phyloP scores from a whole-genome alignment of 2,329 filamentous ascomycete species.

The Neonectria neomacrospora region DNA sequence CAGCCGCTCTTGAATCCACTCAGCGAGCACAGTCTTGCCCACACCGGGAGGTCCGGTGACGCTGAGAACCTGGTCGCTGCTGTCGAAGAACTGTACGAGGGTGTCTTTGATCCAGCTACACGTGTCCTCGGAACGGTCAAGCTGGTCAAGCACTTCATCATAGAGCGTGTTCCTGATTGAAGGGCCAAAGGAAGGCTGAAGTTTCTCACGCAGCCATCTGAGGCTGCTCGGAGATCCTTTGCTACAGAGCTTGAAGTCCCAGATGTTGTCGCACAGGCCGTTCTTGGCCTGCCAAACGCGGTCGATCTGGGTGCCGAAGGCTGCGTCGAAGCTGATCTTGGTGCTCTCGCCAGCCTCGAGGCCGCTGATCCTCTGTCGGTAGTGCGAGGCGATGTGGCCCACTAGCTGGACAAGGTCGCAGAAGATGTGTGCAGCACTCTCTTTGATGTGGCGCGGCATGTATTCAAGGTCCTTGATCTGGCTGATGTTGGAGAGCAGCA shows the following conservation, averaged over 20 bases:
- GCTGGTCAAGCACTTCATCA: conserved; percentile 51
- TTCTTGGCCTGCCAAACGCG: conserved; percentile 50
- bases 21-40: conserved; percentile 53
- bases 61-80: conserved; percentile 49
- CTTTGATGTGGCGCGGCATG: conserved; percentile 46
- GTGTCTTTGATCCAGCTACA: conserved; percentile 53
- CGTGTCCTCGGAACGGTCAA: conserved; percentile 52
- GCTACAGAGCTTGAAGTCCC: conserved; percentile 48
- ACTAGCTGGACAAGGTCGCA: conserved; percentile 50
- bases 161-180: conserved; percentile 46
- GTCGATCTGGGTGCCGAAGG: conserved; percentile 50
- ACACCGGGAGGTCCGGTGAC: conserved; percentile 50
- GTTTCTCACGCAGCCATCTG: conserved; percentile 46
- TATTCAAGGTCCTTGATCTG: conserved; percentile 52
- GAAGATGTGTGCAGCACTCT: conserved; percentile 50
- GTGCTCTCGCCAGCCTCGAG: conserved; percentile 39
- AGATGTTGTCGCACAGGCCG: conserved; percentile 49
- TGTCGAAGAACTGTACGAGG: conserved; percentile 50
- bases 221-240: conserved; percentile 40
- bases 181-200: conserved; percentile 45
- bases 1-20: conserved; percentile 54
- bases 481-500: conserved; percentile 51
- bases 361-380: conserved; percentile 49
- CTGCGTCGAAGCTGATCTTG: conserved; percentile 51
- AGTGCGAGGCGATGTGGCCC: conserved; percentile 49